phyloP scores from a whole-genome alignment of 2,329 filamentous ascomycete species.

The Claviceps cyperi region DNA sequence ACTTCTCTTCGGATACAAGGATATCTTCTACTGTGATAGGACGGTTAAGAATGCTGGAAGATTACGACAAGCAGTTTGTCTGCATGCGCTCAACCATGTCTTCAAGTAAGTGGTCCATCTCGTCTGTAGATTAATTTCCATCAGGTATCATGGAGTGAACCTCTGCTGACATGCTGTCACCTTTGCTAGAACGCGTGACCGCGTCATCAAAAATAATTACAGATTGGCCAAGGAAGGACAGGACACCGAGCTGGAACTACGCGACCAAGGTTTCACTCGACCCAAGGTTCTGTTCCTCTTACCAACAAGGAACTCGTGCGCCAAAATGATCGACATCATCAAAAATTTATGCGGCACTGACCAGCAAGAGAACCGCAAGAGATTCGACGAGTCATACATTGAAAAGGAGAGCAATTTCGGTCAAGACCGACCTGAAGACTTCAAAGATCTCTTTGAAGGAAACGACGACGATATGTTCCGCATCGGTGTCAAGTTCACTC shows the following conservation, averaged over 20 bases:
- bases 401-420: conserved; percentile 51
- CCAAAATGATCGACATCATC: conserved; percentile 63
- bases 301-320: conserved; percentile 77
- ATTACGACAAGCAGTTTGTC: conserved; percentile 56
- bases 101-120: conserved; percentile 47
- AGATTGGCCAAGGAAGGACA: conserved; percentile 54
- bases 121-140: too few relatives aligned
- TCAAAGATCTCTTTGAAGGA: conserved; percentile 76
- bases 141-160: background rate
- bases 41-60: conserved; percentile 52
- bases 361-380: conserved; percentile 87
- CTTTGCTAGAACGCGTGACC: conserved; percentile 60
- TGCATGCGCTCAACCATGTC: conserved; percentile 84
- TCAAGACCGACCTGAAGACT: conserved; percentile 69
- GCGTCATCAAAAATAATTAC: conserved; percentile 83
- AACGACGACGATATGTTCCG: conserved; percentile 98
- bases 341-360: conserved; percentile 64
- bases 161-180: background rate
- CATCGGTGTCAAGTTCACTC: conserved; percentile 88
- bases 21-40: conserved; percentile 63
- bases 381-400: conserved; percentile 74
- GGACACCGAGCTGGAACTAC: conserved; percentile 53
- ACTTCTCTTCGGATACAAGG: conserved; percentile 67
- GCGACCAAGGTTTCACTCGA: conserved; percentile 89
- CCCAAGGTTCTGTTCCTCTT: conserved; percentile 86